Evolutionary conservation across 169 alveolate genomes (phyloP).

Genomic region (Theileria annulata): DNA sequence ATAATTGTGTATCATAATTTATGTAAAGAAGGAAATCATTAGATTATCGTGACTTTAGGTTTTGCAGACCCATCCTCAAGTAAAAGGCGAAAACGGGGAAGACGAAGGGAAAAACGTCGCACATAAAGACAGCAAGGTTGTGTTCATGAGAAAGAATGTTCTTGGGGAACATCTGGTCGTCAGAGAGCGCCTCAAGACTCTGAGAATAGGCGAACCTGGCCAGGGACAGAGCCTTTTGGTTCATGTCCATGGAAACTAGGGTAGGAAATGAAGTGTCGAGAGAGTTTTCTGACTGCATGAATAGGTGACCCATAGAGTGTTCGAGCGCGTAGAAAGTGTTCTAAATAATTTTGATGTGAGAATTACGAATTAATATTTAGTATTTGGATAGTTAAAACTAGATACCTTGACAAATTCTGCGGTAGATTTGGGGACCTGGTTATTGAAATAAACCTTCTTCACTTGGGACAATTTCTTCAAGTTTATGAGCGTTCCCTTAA

Average conservation of each 20-base stretch:
- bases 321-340: conserved; percentile 34
- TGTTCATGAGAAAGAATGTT: conserved; percentile 56
- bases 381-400: neutral
- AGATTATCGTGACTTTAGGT: neutral
- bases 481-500: neutral
- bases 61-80: conserved; percentile 3
- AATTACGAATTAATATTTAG: neutral
- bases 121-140: conserved; percentile 49
- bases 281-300: no score
- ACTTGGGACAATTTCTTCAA: conserved; percentile 24
- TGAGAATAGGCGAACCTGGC: conserved; percentile 50
- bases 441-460: conserved; percentile 5
- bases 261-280: no score
- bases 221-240: neutral
- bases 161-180: conserved; percentile 56
- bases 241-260: neutral
- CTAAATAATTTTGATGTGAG: neutral
- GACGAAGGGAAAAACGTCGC: conserved; percentile 58
- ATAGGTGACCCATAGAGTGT: conserved; percentile 7
- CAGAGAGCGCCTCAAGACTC: conserved; percentile 62
- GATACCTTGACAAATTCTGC: neutral
- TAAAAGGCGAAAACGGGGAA: conserved; percentile 40
- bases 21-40: neutral
- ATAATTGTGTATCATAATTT: neutral
- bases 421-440: neutral